These are phyloP conservation scores for Quercus robur DNA, from an alignment of 306 rosid species.

Conservation along the genomic window DNA sequence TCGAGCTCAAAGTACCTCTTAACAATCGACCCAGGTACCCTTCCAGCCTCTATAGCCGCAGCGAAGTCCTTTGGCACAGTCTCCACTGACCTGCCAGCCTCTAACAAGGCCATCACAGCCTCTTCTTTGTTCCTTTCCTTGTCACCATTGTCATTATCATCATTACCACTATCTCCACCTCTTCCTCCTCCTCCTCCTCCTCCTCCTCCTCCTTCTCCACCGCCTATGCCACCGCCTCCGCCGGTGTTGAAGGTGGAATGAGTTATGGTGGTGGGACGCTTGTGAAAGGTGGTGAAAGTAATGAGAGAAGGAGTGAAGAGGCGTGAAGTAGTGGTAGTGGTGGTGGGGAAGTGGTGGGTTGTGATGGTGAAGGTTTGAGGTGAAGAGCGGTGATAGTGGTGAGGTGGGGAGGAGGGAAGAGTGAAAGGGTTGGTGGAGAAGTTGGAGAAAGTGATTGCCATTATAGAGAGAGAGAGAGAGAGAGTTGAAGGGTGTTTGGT, in stretches of 20 bases:
- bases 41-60: conserved; percentile 61
- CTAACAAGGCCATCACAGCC: conserved; percentile 55
- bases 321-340: not conserved
- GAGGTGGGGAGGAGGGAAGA: conserved; percentile 21
- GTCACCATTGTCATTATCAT: conserved; percentile 26
- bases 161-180: not conserved
- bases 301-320: conserved; percentile 20
- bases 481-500: not conserved
- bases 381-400: conserved; percentile 5
- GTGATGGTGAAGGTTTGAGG: conserved; percentile 21
- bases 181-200: not conserved
- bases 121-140: conserved; percentile 60
- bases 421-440: conserved; percentile 27
- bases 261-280: conserved; percentile 6
- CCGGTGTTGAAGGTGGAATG: conserved; percentile 16
- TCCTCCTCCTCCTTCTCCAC: conserved; percentile 11
- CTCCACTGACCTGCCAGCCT: conserved; percentile 64
- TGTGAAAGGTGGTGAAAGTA: conserved; percentile 12
- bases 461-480: conserved; percentile 4
- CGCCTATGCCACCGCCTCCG: conserved; percentile 9
- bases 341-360: not conserved
- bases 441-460: conserved; percentile 57
- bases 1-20: conserved; percentile 70
- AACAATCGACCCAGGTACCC: conserved; percentile 71
- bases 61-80: conserved; percentile 70